Evolutionary conservation across 2,329 filamentous ascomycete genomes (phyloP).

Genomic region (Trichocomaceae sp.): DNA sequence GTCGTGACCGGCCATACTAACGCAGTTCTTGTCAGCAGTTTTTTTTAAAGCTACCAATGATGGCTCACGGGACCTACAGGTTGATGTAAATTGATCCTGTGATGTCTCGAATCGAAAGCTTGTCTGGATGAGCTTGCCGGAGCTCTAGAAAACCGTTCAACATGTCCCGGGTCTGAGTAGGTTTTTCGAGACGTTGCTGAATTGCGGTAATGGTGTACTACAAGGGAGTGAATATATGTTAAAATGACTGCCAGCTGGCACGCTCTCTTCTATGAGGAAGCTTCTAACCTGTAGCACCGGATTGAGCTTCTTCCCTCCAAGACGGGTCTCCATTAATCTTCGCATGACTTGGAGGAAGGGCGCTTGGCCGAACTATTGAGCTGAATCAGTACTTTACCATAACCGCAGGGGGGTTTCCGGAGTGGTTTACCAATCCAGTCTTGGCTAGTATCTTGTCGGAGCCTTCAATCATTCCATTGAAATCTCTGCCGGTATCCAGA

Average conservation of each 20-base stretch:
- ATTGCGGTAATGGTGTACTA: not conserved
- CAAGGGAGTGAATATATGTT: not conserved
- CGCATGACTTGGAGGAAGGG: not conserved
- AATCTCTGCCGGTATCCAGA: not conserved
- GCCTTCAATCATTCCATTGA: not conserved
- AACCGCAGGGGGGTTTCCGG: not conserved
- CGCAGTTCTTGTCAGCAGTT: slow-evolving; percentile 6
- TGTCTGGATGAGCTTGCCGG: not conserved
- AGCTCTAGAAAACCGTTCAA: not conserved
- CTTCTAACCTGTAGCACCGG: not conserved
- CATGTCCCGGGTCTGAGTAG: not conserved
- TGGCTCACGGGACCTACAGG: not conserved
- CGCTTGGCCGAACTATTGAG: not conserved
- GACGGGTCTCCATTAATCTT: not conserved
- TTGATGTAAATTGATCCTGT: not conserved
- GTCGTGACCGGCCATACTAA: slow-evolving; percentile 21
- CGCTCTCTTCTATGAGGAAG: not conserved
- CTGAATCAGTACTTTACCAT: not conserved
- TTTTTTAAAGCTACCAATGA: not conserved
- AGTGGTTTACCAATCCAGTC: not conserved
- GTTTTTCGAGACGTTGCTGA: not conserved
- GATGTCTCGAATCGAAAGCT: not conserved
- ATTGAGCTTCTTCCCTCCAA: not conserved
- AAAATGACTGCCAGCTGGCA: not conserved
- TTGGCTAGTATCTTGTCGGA: not conserved